Evolutionary conservation across 1,284 basidiomycete species (phyloP), one percentile per base, ranked within the genome.

Genomic region (Ceratobasidium sp.): DNA sequence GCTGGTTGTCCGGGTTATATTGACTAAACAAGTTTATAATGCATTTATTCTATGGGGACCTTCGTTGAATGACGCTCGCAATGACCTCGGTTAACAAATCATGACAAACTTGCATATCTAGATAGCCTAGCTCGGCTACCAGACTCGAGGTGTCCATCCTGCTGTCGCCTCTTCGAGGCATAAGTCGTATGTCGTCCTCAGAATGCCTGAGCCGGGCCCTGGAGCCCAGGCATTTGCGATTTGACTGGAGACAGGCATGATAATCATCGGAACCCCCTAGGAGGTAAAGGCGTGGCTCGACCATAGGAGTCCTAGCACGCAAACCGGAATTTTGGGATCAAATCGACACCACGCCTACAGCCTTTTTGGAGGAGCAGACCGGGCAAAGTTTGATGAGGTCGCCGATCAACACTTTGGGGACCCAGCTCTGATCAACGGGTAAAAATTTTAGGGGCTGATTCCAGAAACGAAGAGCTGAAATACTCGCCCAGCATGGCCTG

Each of bases 361-460:
- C n/a, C 79, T 84, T 83, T 82, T 87, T 87, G 76, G 80, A 76
- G 46, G 80, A 85, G 79, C 93, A 95, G 11, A 90, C 90, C 9
- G 92, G 92, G 81, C 93, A 95, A 34, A 87, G 87, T 81, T 90
- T 90, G 81, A 94, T 90, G 81, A 94, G 95, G 76, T 88, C 88
- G 8, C 91, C 88, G 67, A 93, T 88, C 65, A 95, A 88, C 80
- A 91, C 91, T 83, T 93, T 94, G 17, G 93, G 93, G 56, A 95
- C 88, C 90, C 92, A 94, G 11, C 91, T 90, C 69, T 73, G 69
- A 62, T 51, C 57, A 59, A 46, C 54, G 22, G 54, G 40, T 19
- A 22, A 44, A 61, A 61, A 51, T 34, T 73, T 62, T 62, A 62
- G 59, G 59, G 59, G 59, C n/a, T 40, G 40, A 19, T 61, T 19